phyloP scores from a whole-genome alignment of 1,284 basidiomycete species.

The Fomitopsis pinicola region DNA sequence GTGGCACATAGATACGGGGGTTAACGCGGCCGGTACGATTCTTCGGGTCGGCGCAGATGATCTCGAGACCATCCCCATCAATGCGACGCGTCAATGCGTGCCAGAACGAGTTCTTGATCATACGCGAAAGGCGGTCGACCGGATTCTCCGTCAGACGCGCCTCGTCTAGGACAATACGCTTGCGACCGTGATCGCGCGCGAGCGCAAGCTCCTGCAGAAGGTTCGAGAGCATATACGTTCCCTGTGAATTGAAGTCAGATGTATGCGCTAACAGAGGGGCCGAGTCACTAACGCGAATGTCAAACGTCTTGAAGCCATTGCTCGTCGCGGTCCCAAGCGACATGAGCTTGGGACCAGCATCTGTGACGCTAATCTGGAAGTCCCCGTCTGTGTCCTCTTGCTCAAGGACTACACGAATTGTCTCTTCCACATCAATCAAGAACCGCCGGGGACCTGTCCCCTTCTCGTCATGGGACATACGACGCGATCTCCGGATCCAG shows the following conservation, averaged over 20 bases:
- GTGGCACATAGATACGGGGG: conserved; percentile 92
- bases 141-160: conserved; percentile 95
- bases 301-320: conserved; percentile 97
- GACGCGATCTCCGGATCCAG: conserved; percentile 62
- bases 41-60: conserved; percentile 96
- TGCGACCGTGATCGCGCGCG: conserved; percentile 92
- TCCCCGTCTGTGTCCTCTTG: conserved; percentile 98
- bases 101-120: conserved; percentile 99
- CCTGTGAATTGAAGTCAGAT: conserved; percentile 42
- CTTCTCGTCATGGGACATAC: conserved; percentile 86
- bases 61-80: conserved; percentile 94
- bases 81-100: conserved; percentile 94
- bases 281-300: conserved; percentile 71
- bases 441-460: conserved; percentile 76
- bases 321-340: conserved; percentile 94
- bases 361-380: conserved; percentile 95
- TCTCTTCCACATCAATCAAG: conserved; percentile 98
- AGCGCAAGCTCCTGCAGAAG: conserved; percentile 98
- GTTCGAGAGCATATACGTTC: conserved; percentile 98
- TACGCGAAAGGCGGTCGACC: conserved; percentile 92
- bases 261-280: background rate
- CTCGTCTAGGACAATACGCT: conserved; percentile 97
- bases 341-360: conserved; percentile 96
- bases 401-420: conserved; percentile 92
- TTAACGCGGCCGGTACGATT: conserved; percentile 84